Percentiles rank a stretch among this genome's conserved stretches.
phyloP scores from a whole-genome alignment of 106 monocot genomes.

The Apostasia ramifera region DNA sequence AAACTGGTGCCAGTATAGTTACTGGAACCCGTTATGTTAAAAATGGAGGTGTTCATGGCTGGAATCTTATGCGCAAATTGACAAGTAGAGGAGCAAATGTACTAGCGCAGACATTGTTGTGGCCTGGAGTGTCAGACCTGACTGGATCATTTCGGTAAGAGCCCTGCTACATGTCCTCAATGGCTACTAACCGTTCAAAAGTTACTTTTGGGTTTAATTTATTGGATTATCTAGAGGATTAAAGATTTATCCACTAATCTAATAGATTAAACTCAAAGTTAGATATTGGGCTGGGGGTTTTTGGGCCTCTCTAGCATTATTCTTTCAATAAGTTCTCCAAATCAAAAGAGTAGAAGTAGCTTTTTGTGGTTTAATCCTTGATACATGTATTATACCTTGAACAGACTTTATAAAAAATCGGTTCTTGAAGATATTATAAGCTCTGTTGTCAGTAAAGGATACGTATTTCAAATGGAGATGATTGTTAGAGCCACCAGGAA shows the following conservation, averaged over 20 bases:
- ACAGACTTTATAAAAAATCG: conserved; percentile 68
- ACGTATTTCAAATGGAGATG: conserved; percentile 99
- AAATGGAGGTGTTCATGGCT: conserved; percentile 96
- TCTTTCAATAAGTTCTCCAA: too few species aligned
- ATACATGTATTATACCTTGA: conserved; percentile 2
- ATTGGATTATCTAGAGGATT: neutral
- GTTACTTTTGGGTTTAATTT: too few species aligned
- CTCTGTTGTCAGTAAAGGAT: conserved; percentile 96
- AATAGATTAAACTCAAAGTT: too few species aligned
- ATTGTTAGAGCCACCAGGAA: conserved; percentile 97
- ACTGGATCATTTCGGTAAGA: conserved; percentile 92
- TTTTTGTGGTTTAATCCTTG: neutral
- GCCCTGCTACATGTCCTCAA: too few species aligned
- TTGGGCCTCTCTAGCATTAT: too few species aligned
- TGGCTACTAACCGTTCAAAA: too few species aligned
- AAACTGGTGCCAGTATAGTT: conserved; percentile 92
- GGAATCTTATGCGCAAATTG: conserved; percentile 96
- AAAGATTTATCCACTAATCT: too few species aligned
- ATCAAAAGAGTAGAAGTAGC: neutral
- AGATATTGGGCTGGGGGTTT: too few species aligned
- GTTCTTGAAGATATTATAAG: conserved; percentile 91
- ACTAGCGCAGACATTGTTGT: conserved; percentile 89
- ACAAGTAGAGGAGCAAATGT: conserved; percentile 99
- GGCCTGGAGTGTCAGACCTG: conserved; percentile 95
- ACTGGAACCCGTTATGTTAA: conserved; percentile 92